These are phyloP conservation scores for Lolium perenne DNA, from an alignment of 176 grass and related monocot species.

Conservation along the genomic window DNA sequence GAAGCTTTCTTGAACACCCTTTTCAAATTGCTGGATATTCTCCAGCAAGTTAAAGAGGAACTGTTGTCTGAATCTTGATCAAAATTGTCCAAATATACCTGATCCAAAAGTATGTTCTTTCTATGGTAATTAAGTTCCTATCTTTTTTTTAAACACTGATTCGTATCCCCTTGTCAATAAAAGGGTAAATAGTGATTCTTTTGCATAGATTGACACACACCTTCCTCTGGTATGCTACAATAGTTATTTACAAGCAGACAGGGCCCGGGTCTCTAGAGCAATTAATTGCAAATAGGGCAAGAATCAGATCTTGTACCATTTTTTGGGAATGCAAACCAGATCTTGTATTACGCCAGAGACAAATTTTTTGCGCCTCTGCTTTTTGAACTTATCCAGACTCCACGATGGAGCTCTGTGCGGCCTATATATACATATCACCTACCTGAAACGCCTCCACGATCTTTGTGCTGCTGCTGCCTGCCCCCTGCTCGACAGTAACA, in stretches of 20 bases:
- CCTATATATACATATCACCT: slow-evolving; percentile 27
- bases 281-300: not conserved
- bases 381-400: slow-evolving; percentile 5
- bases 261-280: not conserved
- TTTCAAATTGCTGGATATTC: too few relatives aligned
- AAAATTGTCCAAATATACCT: too few relatives aligned
- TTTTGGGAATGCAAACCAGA: too few relatives aligned
- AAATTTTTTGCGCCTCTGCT: not conserved
- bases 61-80: too few relatives aligned
- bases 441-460: slow-evolving; percentile 1
- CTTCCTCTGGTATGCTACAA: not conserved
- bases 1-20: not conserved
- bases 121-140: too few relatives aligned
- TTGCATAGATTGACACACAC: not conserved
- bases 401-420: not conserved
- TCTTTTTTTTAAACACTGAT: too few relatives aligned
- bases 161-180: too few relatives aligned
- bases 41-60: too few relatives aligned
- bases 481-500: not conserved
- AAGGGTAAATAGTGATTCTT: too few relatives aligned
- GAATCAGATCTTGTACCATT: not conserved
- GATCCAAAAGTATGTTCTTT: too few relatives aligned
- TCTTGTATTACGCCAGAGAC: not conserved
- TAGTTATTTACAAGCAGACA: not conserved
- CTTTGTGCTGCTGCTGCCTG: not conserved